Conservation (phyloP, 345 rosid genomes). For the Syzygium aromaticum region DNA sequence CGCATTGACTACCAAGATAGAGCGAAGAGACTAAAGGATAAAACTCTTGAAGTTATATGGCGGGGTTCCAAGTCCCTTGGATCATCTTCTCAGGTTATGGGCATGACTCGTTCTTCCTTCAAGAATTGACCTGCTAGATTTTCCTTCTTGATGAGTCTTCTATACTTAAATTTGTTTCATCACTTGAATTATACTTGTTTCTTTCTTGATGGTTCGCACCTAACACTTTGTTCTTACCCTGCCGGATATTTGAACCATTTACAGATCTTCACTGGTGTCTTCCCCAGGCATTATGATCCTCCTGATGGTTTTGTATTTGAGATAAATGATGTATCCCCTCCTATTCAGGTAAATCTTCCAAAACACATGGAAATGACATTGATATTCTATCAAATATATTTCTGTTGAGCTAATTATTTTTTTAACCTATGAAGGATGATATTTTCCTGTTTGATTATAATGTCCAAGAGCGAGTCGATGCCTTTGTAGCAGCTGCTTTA, state of each 20-base stretch:
- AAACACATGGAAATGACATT: background rate
- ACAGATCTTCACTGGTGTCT: constrained; percentile 91
- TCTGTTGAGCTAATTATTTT: background rate
- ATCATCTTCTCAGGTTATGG: constrained; percentile 76
- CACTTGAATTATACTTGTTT: background rate
- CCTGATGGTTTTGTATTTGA: constrained; percentile 89
- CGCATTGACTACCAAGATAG: constrained; percentile 96
- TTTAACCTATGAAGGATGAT: constrained; percentile 52
- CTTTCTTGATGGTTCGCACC: background rate
- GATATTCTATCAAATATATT: background rate
- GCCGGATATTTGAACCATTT: background rate
- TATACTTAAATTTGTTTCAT: background rate
- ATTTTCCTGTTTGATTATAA: constrained; percentile 70
- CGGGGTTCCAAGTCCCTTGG: constrained; percentile 84
- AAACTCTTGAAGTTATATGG: constrained; percentile 91
- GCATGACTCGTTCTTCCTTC: background rate
- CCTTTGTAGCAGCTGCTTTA: constrained; percentile 78
- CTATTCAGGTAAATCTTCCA: constrained; percentile 57
- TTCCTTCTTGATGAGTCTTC: background rate
- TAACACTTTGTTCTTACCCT: background rate
- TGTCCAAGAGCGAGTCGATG: constrained; percentile 84
- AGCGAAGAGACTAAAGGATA: constrained; percentile 68
- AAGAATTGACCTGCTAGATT: background rate
- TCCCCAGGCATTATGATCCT: constrained; percentile 87
- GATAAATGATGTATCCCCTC: constrained; percentile 79